These are phyloP conservation scores for Eucalyptus shirleyi DNA, from an alignment of 345 rosid genomes.

Conservation along the genomic window DNA sequence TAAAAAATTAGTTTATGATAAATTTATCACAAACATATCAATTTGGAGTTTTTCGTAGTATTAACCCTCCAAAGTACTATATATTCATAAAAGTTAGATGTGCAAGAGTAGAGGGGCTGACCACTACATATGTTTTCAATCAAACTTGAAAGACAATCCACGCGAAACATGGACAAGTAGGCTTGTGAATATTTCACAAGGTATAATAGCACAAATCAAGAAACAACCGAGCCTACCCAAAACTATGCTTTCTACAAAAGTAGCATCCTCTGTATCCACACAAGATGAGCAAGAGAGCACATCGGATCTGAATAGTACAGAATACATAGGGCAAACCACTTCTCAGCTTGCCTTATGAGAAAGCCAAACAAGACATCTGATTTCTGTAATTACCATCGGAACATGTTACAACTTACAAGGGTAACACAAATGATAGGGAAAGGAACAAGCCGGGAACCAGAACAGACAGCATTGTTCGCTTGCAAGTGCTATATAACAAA, in stretches of 20 bases:
- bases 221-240: neutral
- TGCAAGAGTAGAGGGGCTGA: neutral
- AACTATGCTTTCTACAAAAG: neutral
- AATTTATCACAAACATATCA: too few species aligned
- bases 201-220: neutral
- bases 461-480: neutral
- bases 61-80: neutral
- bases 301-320: neutral
- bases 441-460: neutral
- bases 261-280: neutral
- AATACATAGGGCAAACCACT: neutral
- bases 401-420: neutral
- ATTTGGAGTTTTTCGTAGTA: too few species aligned
- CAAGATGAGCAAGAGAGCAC: neutral
- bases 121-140: neutral
- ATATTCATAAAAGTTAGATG: neutral
- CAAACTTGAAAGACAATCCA: neutral
- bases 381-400: neutral
- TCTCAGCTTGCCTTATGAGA: neutral
- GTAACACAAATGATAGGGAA: neutral
- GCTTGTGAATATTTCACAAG: neutral
- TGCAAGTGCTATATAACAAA: neutral
- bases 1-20: neutral
- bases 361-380: neutral
- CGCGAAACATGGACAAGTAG: neutral